These are phyloP conservation scores for Oryza punctata DNA, from an alignment of 176 grass and related monocot species.

Conservation along the genomic window DNA sequence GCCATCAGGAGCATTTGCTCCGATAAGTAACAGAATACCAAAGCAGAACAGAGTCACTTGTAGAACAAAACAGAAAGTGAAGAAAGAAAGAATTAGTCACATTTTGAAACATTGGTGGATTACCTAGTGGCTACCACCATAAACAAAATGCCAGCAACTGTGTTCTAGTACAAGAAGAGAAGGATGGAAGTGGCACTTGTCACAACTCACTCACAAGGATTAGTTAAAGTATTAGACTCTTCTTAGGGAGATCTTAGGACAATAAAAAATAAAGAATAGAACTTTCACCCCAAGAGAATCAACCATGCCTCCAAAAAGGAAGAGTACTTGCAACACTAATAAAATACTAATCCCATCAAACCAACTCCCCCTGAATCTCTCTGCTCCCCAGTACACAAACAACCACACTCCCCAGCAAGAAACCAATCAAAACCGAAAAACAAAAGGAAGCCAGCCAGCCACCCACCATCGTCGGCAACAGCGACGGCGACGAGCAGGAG, in stretches of 20 bases:
- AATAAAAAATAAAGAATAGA: constrained; percentile 39
- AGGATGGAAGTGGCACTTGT: constrained; percentile 1
- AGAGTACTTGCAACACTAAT: constrained; percentile 53
- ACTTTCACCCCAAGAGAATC: constrained; percentile 38
- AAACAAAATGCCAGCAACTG: constrained; percentile 2
- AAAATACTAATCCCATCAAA: constrained; percentile 58
- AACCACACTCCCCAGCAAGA: not conserved
- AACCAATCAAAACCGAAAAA: not conserved
- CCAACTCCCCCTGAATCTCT: constrained; percentile 27
- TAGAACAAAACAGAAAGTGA: not conserved
- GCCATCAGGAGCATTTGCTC: not conserved
- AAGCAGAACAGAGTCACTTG: not conserved
- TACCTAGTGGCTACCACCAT: not conserved
- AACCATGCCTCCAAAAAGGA: constrained; percentile 49
- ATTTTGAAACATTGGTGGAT: constrained; percentile 28
- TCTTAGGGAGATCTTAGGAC: constrained; percentile 26
- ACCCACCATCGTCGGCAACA: constrained; percentile 50
- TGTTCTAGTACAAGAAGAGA: constrained; percentile 1
- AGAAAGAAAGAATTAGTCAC: not conserved
- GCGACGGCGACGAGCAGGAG: constrained; percentile 40
- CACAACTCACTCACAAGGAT: constrained; percentile 40
- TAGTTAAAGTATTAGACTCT: constrained; percentile 49
- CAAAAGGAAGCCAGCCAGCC: not conserved
- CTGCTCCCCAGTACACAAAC: constrained; percentile 41
- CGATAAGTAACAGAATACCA: not conserved